These are phyloP conservation scores for Exophiala mesophila DNA, from an alignment of 2,329 filamentous ascomycete species.

Conservation along the genomic window DNA sequence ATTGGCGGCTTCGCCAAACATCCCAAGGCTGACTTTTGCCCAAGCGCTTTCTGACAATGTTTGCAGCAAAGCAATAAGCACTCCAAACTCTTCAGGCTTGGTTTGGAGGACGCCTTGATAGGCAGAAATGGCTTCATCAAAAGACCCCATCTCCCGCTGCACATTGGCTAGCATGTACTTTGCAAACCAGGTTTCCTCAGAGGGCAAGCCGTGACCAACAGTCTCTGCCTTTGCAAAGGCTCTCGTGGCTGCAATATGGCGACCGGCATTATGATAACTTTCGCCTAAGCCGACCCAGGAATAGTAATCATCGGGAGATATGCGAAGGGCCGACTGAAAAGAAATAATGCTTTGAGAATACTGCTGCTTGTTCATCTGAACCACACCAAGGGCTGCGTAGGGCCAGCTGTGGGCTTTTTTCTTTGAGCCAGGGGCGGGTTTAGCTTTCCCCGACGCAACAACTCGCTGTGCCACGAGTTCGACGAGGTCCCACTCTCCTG, in stretches of 20 bases:
- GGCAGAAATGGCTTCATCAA: constrained; percentile 71
- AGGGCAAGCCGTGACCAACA: constrained; percentile 59
- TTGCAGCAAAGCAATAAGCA: constrained; percentile 81
- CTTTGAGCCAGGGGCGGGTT: constrained; percentile 86
- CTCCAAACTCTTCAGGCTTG: constrained; percentile 73
- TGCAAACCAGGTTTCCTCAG: constrained; percentile 83
- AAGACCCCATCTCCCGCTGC: constrained; percentile 85
- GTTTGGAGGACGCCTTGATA: constrained; percentile 68
- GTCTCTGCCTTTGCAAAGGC: constrained; percentile 81
- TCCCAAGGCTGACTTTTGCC: constrained; percentile 70
- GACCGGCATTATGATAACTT: constrained; percentile 89
- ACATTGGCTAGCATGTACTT: constrained; percentile 97
- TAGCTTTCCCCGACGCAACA: constrained; percentile 89
- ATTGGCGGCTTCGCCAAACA: constrained; percentile 77
- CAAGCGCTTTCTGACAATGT: constrained; percentile 78
- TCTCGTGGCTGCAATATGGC: constrained; percentile 89
- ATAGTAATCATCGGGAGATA: constrained; percentile 82
- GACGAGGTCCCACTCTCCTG: constrained; percentile 93
- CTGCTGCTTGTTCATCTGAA: constrained; percentile 90
- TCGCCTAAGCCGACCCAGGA: constrained; percentile 97
- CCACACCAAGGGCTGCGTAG: constrained; percentile 85
- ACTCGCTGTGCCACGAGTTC: constrained; percentile 87
- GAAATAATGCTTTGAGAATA: constrained; percentile 84
- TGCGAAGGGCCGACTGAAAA: constrained; percentile 82
- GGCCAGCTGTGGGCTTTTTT: constrained; percentile 93